Conservation (phyloP, 768 basidiomycete genomes). For the Kwoniella sp. region DNA sequence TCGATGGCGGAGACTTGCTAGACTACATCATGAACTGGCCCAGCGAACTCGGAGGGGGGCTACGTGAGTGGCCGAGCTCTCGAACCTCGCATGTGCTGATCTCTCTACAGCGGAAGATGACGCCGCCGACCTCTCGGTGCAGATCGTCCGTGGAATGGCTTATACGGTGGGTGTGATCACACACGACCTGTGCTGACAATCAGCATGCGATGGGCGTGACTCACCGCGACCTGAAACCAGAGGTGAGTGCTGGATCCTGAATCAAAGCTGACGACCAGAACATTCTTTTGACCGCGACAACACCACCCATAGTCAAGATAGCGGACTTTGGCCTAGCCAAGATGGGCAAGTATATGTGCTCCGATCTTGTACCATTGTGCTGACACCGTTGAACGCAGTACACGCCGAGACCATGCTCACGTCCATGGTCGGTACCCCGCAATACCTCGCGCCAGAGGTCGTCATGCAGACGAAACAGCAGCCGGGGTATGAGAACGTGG, state of each 20-base stretch:
- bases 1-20: slow-evolving; percentile 83
- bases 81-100: background rate
- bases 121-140: slow-evolving; percentile 67
- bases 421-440: slow-evolving; percentile 96
- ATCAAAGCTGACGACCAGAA: slow-evolving; percentile 55
- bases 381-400: slow-evolving; percentile 13
- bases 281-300: slow-evolving; percentile 68
- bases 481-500: slow-evolving; percentile 73
- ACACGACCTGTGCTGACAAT: background rate
- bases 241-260: slow-evolving; percentile 15
- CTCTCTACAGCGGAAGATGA: slow-evolving; percentile 51
- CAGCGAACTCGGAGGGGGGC: slow-evolving; percentile 52
- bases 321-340: slow-evolving; percentile 97
- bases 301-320: slow-evolving; percentile 72
- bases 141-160: slow-evolving; percentile 67
- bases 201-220: slow-evolving; percentile 64
- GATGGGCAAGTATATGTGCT: slow-evolving; percentile 48
- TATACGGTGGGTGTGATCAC: slow-evolving; percentile 37
- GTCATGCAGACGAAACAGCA: slow-evolving; percentile 63
- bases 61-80: slow-evolving; percentile 55
- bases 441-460: slow-evolving; percentile 81
- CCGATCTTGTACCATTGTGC: background rate
- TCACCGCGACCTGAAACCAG: slow-evolving; percentile 89
- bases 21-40: slow-evolving; percentile 60
- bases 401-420: slow-evolving; percentile 50